Conservation (phyloP, 2,329 filamentous ascomycete species). For the Epichloe amarillans region DNA sequence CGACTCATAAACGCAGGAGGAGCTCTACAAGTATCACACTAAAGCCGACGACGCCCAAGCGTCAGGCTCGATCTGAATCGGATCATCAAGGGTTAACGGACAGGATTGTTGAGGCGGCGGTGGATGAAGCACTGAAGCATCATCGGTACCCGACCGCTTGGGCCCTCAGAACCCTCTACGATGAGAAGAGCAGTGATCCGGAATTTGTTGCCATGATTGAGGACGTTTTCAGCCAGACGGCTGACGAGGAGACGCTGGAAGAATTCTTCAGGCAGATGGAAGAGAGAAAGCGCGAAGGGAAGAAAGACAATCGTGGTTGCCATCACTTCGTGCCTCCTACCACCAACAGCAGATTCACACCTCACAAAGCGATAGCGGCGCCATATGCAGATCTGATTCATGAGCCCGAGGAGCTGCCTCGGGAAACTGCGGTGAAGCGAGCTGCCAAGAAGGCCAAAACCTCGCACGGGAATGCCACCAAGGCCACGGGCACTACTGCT, state of each 20-base stretch:
- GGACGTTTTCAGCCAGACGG: conserved; percentile 43
- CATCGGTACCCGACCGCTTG: conserved; percentile 48
- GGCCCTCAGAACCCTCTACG: conserved; percentile 46
- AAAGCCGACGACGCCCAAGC: conserved; percentile 9
- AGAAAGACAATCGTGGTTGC: conserved; percentile 35
- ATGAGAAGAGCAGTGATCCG: conserved; percentile 38
- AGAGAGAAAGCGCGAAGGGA: conserved; percentile 43
- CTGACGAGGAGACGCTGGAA: conserved; percentile 35
- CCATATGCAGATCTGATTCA: conserved; percentile 36
- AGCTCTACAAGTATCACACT: conserved; percentile 5
- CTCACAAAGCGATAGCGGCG: conserved; percentile 32
- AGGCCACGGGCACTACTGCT: conserved; percentile 1
- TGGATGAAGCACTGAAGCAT: conserved; percentile 43
- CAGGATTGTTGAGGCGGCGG: conserved; percentile 42
- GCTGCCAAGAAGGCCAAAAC: conserved; percentile 26
- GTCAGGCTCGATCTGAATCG: conserved; percentile 10
- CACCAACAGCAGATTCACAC: conserved; percentile 28
- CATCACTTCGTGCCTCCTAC: conserved; percentile 40
- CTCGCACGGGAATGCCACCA: conserved; percentile 10
- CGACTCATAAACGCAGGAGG: conserved; percentile 2
- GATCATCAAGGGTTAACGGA: conserved; percentile 32
- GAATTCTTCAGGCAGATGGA: conserved; percentile 38
- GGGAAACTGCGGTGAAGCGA: conserved; percentile 11
- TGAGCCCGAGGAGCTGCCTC: conserved; percentile 3
- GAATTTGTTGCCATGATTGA: conserved; percentile 44